Percentiles rank a stretch among this genome's conserved stretches.
Evolutionary conservation across 73 alveolate genomes (phyloP).

Genomic region (Paramecium primaurelia): DNA sequence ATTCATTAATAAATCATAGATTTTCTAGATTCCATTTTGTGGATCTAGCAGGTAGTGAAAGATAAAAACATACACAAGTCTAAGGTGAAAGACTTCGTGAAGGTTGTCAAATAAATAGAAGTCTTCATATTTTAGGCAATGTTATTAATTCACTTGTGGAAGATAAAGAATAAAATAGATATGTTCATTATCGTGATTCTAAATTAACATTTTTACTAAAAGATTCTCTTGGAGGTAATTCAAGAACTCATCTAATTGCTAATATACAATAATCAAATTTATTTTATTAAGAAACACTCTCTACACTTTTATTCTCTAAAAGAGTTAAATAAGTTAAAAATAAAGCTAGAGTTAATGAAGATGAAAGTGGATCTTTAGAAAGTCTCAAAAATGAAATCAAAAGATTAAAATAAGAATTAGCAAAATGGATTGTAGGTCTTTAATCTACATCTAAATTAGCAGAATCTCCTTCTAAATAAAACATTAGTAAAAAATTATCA

Average conservation of each 20-base stretch:
- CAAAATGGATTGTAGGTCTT: conserved; percentile 1
- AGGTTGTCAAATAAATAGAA: conserved; percentile 94
- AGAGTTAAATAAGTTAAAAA: conserved; percentile 70
- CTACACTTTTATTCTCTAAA: conserved; percentile 69
- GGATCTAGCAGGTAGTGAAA: conserved; percentile 98
- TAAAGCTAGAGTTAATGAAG: conserved; percentile 66
- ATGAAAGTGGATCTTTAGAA: conserved; percentile 59
- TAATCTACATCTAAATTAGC: not conserved
- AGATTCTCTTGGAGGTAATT: conserved; percentile 70
- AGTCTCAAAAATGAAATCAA: conserved; percentile 59
- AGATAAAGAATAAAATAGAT: conserved; percentile 32
- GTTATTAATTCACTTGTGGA: conserved; percentile 71
- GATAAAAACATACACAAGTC: conserved; percentile 90
- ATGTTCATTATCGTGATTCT: conserved; percentile 78
- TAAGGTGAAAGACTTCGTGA: conserved; percentile 87
- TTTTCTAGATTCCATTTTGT: conserved; percentile 94
- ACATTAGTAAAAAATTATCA: not conserved
- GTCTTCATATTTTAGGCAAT: conserved; percentile 90
- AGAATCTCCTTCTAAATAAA: not conserved
- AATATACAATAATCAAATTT: conserved; percentile 67
- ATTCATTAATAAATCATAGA: conserved; percentile 67
- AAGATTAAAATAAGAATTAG: conserved; percentile 55
- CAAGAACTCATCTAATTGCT: conserved; percentile 75
- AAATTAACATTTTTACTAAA: conserved; percentile 75
- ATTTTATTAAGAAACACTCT: conserved; percentile 71